A percentile compares a stretch with the other conserved stretches of the same genome.
Evolutionary conservation across 2,329 filamentous ascomycete species (phyloP).

Genomic region (Penicillium hordei): DNA sequence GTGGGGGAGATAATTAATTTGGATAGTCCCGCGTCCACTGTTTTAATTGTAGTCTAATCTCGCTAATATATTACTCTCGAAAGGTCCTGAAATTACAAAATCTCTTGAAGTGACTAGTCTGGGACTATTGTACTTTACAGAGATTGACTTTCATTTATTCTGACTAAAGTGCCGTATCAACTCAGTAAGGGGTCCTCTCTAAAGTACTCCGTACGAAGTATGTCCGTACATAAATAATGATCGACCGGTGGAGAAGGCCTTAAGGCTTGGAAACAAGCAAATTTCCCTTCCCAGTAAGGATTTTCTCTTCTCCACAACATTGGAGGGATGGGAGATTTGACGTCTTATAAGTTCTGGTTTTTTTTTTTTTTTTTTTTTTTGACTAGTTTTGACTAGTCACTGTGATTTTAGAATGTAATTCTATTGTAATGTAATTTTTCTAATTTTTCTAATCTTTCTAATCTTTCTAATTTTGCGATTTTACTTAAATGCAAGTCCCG

Average conservation of each 20-base stretch:
- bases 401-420: background rate
- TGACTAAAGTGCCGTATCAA: background rate
- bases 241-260: background rate
- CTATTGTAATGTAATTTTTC: background rate
- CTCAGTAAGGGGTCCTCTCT: background rate
- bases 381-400: background rate
- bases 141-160: background rate
- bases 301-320: background rate
- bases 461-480: background rate
- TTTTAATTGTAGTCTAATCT: slow-evolving; percentile 1
- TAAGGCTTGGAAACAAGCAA: background rate
- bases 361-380: background rate
- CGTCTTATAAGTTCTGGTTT: background rate
- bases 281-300: background rate
- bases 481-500: background rate
- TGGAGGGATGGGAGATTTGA: background rate
- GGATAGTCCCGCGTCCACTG: background rate
- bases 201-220: background rate
- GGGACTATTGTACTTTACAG: background rate
- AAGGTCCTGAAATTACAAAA: background rate
- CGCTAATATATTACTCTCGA: background rate
- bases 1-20: background rate
- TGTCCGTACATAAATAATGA: background rate
- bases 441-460: too few species aligned
- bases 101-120: background rate